Conservation (phyloP, 1,284 basidiomycete species). For the Clitocybe nebularis region DNA sequence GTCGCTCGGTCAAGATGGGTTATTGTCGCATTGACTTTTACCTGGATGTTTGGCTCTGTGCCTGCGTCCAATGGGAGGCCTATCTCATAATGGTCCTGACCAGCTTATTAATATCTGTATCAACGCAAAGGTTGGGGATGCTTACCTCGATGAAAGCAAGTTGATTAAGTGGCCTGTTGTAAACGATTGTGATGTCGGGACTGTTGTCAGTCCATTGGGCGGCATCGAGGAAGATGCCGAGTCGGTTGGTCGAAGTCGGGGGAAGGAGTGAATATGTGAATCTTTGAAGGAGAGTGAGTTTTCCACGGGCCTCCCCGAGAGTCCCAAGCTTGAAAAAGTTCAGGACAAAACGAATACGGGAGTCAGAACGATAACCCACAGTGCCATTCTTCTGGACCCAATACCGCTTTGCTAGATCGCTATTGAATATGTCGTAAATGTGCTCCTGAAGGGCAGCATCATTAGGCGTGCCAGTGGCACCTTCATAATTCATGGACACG, state of each 20-base stretch:
- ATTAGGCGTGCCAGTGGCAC: slow-evolving; percentile 34
- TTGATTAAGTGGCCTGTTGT: slow-evolving; percentile 31
- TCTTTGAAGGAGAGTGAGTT: slow-evolving; percentile 40
- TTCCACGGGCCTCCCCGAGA: slow-evolving; percentile 42
- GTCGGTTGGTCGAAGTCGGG: slow-evolving; percentile 25
- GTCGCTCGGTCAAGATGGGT: slow-evolving; percentile 36
- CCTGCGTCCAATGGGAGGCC: slow-evolving; percentile 28
- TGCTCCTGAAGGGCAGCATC: slow-evolving; percentile 32
- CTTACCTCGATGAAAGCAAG: slow-evolving; percentile 37
- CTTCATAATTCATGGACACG: slow-evolving; percentile 40
- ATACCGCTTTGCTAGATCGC: slow-evolving; percentile 30
- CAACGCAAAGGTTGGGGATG: not conserved
- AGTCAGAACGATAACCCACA: slow-evolving; percentile 19
- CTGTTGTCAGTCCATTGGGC: slow-evolving; percentile 39
- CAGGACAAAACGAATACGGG: slow-evolving; percentile 9
- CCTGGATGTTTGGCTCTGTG: slow-evolving; percentile 31
- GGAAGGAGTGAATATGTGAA: slow-evolving; percentile 36
- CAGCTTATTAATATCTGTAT: not conserved
- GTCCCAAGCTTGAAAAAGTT: slow-evolving; percentile 22
- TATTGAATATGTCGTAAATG: slow-evolving; percentile 29
- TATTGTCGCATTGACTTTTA: slow-evolving; percentile 34
- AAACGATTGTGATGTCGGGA: slow-evolving; percentile 34
- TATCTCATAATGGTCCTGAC: slow-evolving; percentile 37
- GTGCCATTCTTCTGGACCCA: slow-evolving; percentile 34
- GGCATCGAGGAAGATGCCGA: slow-evolving; percentile 39